These are phyloP conservation scores for Leishmania mexicana DNA, from an alignment of 208 protist species.

Conservation along the genomic window DNA sequence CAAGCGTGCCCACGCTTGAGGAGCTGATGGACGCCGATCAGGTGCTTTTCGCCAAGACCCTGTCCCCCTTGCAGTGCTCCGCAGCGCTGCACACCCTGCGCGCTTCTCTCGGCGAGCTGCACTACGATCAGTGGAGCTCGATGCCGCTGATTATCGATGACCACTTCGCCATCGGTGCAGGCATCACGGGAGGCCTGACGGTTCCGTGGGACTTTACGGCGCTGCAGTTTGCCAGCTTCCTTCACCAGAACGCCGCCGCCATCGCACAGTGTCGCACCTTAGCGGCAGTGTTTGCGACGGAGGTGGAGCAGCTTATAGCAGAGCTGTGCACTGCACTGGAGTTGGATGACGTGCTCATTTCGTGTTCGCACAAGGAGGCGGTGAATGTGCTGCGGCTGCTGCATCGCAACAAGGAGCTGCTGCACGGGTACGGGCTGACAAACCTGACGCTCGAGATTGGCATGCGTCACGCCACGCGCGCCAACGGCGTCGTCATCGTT, in stretches of 20 bases:
- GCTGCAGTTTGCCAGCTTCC: conserved; percentile 79
- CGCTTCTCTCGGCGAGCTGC: conserved; percentile 75
- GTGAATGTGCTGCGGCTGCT: conserved; percentile 66
- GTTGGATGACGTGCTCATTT: conserved; percentile 91
- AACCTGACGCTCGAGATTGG: conserved; percentile 86
- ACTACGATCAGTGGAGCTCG: conserved; percentile 88
- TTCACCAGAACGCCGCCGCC: conserved; percentile 74
- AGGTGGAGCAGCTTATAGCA: conserved; percentile 81
- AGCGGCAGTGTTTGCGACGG: conserved; percentile 53
- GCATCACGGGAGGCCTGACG: conserved; percentile 74
- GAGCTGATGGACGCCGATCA: conserved; percentile 93
- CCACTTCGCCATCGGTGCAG: conserved; percentile 75
- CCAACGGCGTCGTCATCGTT: conserved; percentile 91
- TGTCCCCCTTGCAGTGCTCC: conserved; percentile 89
- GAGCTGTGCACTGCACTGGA: conserved; percentile 75
- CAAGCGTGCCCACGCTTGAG: conserved; percentile 74
- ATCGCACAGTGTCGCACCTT: conserved; percentile 54
- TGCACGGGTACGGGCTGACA: conserved; percentile 72
- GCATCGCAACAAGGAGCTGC: conserved; percentile 73
- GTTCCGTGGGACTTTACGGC: conserved; percentile 91
- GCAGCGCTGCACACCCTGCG: conserved; percentile 87
- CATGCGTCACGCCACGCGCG: conserved; percentile 72
- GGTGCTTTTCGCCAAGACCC: conserved; percentile 72
- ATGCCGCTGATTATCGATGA: conserved; percentile 88
- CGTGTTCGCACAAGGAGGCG: conserved; percentile 82